Conservation (phyloP, 495 filamentous ascomycete species). For the Annulohypoxylon stygium region DNA sequence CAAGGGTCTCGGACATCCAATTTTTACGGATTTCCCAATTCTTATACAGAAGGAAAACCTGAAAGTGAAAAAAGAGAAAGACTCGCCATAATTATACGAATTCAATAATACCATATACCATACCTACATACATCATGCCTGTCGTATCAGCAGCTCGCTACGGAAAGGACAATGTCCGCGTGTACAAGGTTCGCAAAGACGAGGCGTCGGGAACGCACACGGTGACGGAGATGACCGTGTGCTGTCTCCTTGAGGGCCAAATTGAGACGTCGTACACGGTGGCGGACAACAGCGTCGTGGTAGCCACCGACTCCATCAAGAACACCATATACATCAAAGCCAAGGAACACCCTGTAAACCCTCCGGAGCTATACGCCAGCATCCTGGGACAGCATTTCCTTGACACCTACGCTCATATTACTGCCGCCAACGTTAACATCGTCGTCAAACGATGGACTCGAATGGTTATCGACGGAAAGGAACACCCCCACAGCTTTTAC, state of each 20-base stretch:
- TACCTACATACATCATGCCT: slow-evolving; percentile 59
- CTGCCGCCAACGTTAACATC: slow-evolving; percentile 81
- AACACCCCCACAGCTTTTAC: slow-evolving; percentile 96
- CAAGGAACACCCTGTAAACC: slow-evolving; percentile 92
- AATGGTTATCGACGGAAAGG: slow-evolving; percentile 85
- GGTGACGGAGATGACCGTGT: slow-evolving; percentile 95
- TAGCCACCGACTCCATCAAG: slow-evolving; percentile 98
- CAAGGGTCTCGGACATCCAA: slow-evolving; percentile 16
- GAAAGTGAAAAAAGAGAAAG: slow-evolving; percentile 13
- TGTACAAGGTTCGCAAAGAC: slow-evolving; percentile 91
- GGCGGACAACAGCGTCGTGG: slow-evolving; percentile 94
- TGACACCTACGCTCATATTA: slow-evolving; percentile 88
- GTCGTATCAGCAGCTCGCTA: slow-evolving; percentile 81
- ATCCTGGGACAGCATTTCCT: slow-evolving; percentile 89
- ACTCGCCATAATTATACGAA: neutral
- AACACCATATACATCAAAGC: slow-evolving; percentile 95
- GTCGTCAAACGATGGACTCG: slow-evolving; percentile 92
- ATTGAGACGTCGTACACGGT: slow-evolving; percentile 94
- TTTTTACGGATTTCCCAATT: slow-evolving; percentile 21
- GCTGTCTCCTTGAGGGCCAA: slow-evolving; percentile 87
- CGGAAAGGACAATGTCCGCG: slow-evolving; percentile 98
- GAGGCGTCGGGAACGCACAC: slow-evolving; percentile 80
- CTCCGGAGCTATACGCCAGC: slow-evolving; percentile 91
- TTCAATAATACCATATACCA: slow-evolving; percentile 6
- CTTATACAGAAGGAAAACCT: neutral